phyloP scores from a whole-genome alignment of 164 flowering plant genomes.

The Magnolia kwangsiensis region DNA sequence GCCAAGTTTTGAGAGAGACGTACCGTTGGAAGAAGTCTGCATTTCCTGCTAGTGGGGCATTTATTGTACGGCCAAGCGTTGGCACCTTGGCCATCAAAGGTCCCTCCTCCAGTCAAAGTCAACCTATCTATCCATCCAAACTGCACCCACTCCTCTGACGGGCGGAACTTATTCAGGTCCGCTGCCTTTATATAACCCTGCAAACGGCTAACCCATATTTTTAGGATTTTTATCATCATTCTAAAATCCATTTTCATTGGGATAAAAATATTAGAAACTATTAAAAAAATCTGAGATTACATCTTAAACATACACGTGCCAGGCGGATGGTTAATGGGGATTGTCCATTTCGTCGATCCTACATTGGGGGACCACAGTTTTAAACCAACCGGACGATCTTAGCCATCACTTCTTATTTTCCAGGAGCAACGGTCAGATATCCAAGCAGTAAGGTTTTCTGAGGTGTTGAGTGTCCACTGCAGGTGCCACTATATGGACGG shows the following conservation, averaged over 20 bases:
- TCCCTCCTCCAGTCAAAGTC: conserved; percentile 58
- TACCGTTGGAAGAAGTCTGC: conserved; percentile 49
- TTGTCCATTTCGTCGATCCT: too few species aligned
- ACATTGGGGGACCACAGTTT: too few species aligned
- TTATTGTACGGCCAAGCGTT: conserved; percentile 55
- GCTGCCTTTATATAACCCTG: conserved; percentile 62
- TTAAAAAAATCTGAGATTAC: neutral
- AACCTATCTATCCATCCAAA: conserved; percentile 47
- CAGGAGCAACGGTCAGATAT: too few species aligned
- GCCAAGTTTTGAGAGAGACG: neutral
- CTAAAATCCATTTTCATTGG: neutral
- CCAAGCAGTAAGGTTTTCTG: too few species aligned
- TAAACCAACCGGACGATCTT: too few species aligned
- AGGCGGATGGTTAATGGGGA: too few species aligned
- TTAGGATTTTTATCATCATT: neutral
- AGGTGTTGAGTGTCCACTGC: too few species aligned
- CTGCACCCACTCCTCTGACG: conserved; percentile 46
- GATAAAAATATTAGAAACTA: neutral
- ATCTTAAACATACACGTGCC: too few species aligned
- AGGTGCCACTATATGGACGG: too few species aligned
- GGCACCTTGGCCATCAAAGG: conserved; percentile 73
- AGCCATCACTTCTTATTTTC: too few species aligned
- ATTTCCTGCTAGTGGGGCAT: conserved; percentile 1
- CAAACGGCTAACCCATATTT: neutral
- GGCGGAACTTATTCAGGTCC: conserved; percentile 32